Conservation (phyloP, 1,284 basidiomycete genomes). For the Melampsora allii-populina region DNA sequence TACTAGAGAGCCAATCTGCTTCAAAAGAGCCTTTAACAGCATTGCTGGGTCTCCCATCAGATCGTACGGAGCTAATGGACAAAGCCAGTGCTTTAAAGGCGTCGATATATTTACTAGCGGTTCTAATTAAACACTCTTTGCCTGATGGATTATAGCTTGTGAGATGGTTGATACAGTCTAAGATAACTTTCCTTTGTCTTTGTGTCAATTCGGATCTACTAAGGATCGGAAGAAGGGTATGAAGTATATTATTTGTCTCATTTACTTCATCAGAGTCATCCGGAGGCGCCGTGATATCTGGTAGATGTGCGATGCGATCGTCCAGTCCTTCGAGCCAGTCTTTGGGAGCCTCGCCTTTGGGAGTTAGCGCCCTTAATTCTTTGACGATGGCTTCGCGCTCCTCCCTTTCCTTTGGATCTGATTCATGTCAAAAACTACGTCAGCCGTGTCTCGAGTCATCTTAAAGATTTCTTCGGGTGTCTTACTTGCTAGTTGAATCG, state of each 20-base stretch:
- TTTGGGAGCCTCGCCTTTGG: neutral
- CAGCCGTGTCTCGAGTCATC: neutral
- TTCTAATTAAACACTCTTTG: neutral
- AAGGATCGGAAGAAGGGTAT: neutral
- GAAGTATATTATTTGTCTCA: neutral
- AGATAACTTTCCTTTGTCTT: neutral
- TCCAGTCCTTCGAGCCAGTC: neutral
- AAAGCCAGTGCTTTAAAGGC: slow-evolving; percentile 1
- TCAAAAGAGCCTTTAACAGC: slow-evolving; percentile 3
- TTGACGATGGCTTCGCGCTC: neutral
- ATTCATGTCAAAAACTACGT: neutral
- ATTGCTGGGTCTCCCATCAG: neutral
- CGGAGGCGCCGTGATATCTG: neutral
- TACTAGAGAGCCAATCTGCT: slow-evolving; percentile 5
- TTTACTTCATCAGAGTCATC: neutral
- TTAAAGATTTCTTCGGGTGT: neutral
- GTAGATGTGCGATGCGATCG: neutral
- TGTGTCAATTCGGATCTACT: neutral
- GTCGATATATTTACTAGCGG: neutral
- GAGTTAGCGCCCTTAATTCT: neutral
- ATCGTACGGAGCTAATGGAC: neutral
- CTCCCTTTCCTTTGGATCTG: neutral
- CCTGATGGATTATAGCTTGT: neutral
- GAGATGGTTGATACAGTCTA: neutral
- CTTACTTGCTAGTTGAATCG: neutral